Evolutionary conservation across 1,284 basidiomycete species (phyloP).

Genomic region (Agroathelia rolfsii): DNA sequence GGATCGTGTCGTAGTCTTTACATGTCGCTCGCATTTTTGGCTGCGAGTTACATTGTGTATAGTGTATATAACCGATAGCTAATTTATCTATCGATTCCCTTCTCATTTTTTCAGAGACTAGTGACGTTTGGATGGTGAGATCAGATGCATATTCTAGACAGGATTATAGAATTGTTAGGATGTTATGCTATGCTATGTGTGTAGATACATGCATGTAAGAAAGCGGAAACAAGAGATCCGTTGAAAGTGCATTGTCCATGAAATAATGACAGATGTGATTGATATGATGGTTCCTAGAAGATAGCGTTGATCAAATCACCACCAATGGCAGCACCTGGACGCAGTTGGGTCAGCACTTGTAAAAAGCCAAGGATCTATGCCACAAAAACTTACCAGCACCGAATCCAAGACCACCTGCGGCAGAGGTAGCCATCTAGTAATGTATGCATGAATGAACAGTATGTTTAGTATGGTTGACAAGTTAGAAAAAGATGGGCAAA

Average conservation of each 20-base stretch:
- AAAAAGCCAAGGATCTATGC: background rate
- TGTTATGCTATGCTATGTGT: conserved; percentile 1
- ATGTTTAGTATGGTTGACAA: background rate
- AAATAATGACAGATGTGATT: background rate
- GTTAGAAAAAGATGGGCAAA: background rate
- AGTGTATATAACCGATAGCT: conserved; percentile 1
- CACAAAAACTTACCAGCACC: conserved; percentile 37
- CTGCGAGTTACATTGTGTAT: background rate
- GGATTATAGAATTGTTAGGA: conserved; percentile 10
- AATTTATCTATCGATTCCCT: conserved; percentile 10
- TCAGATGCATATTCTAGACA: no score
- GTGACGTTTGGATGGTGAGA: no score
- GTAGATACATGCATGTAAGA: background rate
- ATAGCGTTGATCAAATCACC: conserved; percentile 2
- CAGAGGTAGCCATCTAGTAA: conserved; percentile 50
- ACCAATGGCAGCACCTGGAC: conserved; percentile 3
- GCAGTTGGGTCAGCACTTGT: conserved; percentile 3
- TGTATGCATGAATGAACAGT: conserved; percentile 2
- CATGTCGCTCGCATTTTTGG: background rate
- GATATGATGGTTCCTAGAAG: conserved; percentile 1
- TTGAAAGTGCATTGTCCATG: background rate
- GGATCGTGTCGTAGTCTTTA: background rate
- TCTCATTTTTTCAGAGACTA: conserved; percentile 11
- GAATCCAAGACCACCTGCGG: conserved; percentile 64
- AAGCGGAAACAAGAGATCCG: background rate